Conservation (phyloP, 164 flowering plant genomes). For the Santalum album region DNA sequence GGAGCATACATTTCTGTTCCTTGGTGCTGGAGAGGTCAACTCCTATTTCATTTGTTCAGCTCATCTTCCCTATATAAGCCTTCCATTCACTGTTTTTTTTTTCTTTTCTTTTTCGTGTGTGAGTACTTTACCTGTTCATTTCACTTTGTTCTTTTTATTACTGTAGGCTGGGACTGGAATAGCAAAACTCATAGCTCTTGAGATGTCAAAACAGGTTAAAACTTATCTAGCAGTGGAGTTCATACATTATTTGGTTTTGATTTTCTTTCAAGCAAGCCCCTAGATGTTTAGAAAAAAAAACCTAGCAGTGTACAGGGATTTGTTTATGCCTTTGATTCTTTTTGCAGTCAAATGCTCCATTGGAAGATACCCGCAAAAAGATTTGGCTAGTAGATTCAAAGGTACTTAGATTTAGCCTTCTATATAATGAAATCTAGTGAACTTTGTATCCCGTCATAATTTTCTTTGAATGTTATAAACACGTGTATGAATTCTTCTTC, state of each 20-base stretch:
- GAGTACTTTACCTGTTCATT: not conserved
- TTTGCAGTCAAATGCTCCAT: conserved; percentile 22
- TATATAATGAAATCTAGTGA: not conserved
- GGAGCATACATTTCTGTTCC: conserved; percentile 35
- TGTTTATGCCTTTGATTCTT: no score
- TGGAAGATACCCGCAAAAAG: conserved; percentile 50
- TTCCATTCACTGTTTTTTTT: no score
- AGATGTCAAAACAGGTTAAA: conserved; percentile 44
- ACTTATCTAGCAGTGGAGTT: not conserved
- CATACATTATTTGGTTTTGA: not conserved
- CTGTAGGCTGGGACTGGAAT: conserved; percentile 59
- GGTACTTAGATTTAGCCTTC: conserved; percentile 17
- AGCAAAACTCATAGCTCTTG: conserved; percentile 56
- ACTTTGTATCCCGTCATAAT: not conserved
- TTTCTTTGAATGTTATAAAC: no score
- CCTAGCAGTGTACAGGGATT: no score
- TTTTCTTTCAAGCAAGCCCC: no score
- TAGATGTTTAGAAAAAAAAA: no score
- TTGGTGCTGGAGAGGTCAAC: conserved; percentile 49
- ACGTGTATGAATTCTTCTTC: conserved; percentile 7
- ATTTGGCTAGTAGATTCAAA: conserved; percentile 60
- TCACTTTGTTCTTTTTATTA: not conserved
- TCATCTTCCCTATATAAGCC: not conserved
- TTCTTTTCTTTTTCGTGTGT: not conserved
- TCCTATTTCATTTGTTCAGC: not conserved